Evolutionary conservation across 2,329 filamentous ascomycete genomes (phyloP).

Genomic region (Colletotrichum viniferum): DNA sequence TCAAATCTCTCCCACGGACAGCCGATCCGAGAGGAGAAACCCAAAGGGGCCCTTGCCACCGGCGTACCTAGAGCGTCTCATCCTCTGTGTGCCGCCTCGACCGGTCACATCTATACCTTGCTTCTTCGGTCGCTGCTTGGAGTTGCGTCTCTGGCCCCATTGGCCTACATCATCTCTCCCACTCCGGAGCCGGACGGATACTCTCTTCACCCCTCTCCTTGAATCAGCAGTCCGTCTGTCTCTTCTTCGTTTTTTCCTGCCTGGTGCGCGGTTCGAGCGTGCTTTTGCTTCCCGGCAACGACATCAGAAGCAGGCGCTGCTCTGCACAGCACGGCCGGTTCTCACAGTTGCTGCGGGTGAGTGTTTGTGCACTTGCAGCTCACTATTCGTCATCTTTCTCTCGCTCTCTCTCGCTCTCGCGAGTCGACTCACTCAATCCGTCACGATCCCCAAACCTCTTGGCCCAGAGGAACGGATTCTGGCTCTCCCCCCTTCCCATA

Average conservation of each 20-base stretch:
- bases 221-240: background rate
- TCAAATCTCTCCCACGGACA: background rate
- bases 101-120: slow-evolving; percentile 17
- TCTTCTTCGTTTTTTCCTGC: background rate
- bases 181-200: background rate
- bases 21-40: background rate
- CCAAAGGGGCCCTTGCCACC: slow-evolving; percentile 10
- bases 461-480: background rate
- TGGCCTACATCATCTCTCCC: background rate
- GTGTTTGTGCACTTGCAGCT: slow-evolving; percentile 17
- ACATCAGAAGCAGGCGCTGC: background rate
- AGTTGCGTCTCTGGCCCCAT: background rate
- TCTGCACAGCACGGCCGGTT: background rate
- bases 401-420: background rate
- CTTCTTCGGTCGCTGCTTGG: slow-evolving; percentile 13
- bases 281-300: slow-evolving; percentile 7
- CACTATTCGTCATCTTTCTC: background rate
- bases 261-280: slow-evolving; percentile 2
- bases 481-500: background rate
- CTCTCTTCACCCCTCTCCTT: background rate
- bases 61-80: slow-evolving; percentile 5
- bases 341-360: background rate
- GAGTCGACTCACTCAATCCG: background rate
- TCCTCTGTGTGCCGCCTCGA: slow-evolving; percentile 12
- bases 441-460: background rate